Conservation (phyloP, 2,329 filamentous ascomycete species). For the Pseudocercospora cruenta region DNA sequence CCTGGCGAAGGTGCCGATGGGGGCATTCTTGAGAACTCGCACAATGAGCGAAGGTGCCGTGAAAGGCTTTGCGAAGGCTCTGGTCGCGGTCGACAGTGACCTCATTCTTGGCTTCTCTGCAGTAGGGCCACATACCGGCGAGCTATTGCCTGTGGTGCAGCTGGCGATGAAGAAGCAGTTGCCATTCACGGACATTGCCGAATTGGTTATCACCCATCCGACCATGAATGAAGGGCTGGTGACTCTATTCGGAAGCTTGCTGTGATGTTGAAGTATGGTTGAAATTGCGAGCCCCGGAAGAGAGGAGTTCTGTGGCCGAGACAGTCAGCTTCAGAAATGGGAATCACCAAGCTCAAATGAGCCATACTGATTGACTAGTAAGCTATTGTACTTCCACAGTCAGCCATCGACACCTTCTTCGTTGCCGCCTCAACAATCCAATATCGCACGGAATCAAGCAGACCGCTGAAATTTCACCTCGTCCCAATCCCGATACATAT, state of each 20-base stretch:
- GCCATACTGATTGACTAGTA: no score
- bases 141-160: constrained; percentile 13
- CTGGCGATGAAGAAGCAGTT: constrained; percentile 14
- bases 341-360: no score
- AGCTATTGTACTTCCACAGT: no score
- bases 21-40: constrained; percentile 1
- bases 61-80: constrained; percentile 16
- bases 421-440: no score
- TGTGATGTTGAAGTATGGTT: neutral
- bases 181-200: constrained; percentile 11
- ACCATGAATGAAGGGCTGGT: constrained; percentile 13
- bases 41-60: constrained; percentile 6
- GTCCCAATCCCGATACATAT: no score
- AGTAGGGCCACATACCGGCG: constrained; percentile 6
- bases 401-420: no score
- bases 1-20: constrained; percentile 11
- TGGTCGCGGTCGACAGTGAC: constrained; percentile 8
- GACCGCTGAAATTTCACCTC: no score
- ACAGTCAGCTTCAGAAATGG: no score
- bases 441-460: no score
- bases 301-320: no score
- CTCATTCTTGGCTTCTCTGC: constrained; percentile 16
- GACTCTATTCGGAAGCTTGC: constrained; percentile 6
- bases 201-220: constrained; percentile 13
- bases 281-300: no score